Evolutionary conservation across 305 asterid species (phyloP).

Genomic region (Plantago lanceolata): DNA sequence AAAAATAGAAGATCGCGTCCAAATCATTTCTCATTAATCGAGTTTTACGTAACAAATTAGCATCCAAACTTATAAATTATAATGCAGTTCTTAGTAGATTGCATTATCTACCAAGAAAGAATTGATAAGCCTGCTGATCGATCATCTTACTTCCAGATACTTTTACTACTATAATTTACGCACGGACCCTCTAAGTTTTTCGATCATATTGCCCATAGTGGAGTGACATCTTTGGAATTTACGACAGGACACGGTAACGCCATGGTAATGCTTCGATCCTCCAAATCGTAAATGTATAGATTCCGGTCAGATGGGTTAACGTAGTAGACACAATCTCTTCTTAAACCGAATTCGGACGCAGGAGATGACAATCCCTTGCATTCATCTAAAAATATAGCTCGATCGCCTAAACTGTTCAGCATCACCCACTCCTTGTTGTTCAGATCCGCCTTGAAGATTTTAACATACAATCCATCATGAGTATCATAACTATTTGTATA

Average conservation of each 20-base stretch:
- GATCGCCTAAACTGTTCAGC: not conserved
- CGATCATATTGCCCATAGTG: not conserved
- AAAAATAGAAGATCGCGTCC: no score
- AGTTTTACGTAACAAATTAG: no score
- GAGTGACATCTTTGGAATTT: not conserved
- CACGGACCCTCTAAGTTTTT: no score
- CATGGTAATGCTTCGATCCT: not conserved
- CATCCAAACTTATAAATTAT: no score
- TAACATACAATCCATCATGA: not conserved
- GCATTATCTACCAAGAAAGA: no score
- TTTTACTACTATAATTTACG: no score
- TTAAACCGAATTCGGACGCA: not conserved
- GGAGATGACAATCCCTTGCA: not conserved
- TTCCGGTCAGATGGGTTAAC: not conserved
- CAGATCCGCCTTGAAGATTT: slow-evolving; percentile 3
- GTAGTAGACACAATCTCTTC: not conserved
- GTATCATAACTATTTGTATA: not conserved
- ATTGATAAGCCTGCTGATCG: no score
- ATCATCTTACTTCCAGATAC: no score
- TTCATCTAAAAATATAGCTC: not conserved
- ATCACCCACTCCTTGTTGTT: not conserved
- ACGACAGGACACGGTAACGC: slow-evolving; percentile 1
- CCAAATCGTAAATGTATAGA: not conserved
- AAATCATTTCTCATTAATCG: no score
- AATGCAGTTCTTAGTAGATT: no score